Evolutionary conservation across 106 monocot genomes (phyloP), one percentile per base, ranked within the genome.

Genomic region (Posidonia australis): DNA sequence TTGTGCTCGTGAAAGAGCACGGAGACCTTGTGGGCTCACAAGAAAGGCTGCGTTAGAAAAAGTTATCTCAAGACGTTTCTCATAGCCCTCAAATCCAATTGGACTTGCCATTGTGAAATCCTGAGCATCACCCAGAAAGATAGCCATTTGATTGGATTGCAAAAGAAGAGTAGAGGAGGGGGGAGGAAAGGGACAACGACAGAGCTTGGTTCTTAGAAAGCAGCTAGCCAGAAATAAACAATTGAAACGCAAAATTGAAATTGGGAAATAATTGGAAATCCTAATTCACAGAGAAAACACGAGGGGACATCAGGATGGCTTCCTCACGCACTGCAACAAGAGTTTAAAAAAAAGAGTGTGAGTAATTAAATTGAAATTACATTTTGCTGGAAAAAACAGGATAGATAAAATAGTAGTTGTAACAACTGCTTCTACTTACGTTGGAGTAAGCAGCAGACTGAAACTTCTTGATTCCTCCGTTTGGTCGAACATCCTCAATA

Each of bases 21-120:
- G 89, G 3, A 94, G 81, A 25, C 89, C 93, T 9, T 17, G 47
- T 13, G 86, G 79, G 28, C 78, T 81, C 1, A 68, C 54, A 74
- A 78, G 77, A 36, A 81, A 22, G 18, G 80, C 72, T 9, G 77
- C 82, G 29, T 77, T 69, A 13, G 80, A 83, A 80, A 94, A 89
- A 17, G 84, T 82, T 17, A 94, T 82, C 69, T 94, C 90, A 4
- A 94, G 84, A 65, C 90, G 94, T 73, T 93, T 93, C 76, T 93
- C 89, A 49, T 66, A 94, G n/a, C 93, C 93, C 77, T 94, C 93
- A 45, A 94, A 94, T 19, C 94, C 94, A 22, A 94, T 94, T 3
- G 84, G 72, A 41, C 53, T 46, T 26, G 57, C 1, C 20, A 22
- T 21, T 6, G 64, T 64, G 42, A 72, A 54, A 28, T 54, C 66